Evolutionary conservation across 768 basidiomycete species (phyloP), one percentile per base, ranked within the genome.

Genomic region (Rhizopogon rudus): DNA sequence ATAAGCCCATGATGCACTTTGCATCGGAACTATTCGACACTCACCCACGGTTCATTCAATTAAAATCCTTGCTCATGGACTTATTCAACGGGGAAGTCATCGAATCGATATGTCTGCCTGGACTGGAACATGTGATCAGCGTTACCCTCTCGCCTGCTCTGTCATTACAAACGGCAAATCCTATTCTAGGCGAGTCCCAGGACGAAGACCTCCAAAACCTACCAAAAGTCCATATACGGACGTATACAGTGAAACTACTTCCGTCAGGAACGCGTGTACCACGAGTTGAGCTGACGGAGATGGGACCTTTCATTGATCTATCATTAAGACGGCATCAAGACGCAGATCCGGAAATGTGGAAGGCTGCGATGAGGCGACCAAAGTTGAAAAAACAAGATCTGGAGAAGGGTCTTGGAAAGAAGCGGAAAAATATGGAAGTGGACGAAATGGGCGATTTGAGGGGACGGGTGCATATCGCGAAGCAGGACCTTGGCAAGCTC

Each of bases 381-480:
- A 97, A 95, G 76, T 62, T 98, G 58, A 90, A 88, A 75, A 94
- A 96, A 77, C 80, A 79, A 56, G 91, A 94, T 37, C 73, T 96
- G 45, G 92, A 91, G 73, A 84, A 80, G 67, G 93, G 93, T 0
- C 65, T 93, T 9, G 93, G 91, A n/a, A 91, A 91, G 80, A 91
- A 90, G 79, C 82, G 79, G 72, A 95, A 93, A 83, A 99, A 99
- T 67, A 67, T 93, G 71, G 93, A 93, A 75, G 91, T 93, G 63
- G 96, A 99, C 76, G 93, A 91, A 71, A 97, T 98, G 96, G 97
- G 97, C 54, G 92, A 99, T 68, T 70, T 94, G 72, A 81, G 96
- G 63, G 97, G 95, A 43, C 79, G 84, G 56, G 82, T 99, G 29
- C 95, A 98, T 71, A 72, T 98, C 54, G 90, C 75, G 56, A 91